A percentile compares a stretch with the other conserved stretches of the same genome.
Conservation (phyloP, 495 filamentous ascomycete genomes). For the Aspergillus kassunensis region DNA sequence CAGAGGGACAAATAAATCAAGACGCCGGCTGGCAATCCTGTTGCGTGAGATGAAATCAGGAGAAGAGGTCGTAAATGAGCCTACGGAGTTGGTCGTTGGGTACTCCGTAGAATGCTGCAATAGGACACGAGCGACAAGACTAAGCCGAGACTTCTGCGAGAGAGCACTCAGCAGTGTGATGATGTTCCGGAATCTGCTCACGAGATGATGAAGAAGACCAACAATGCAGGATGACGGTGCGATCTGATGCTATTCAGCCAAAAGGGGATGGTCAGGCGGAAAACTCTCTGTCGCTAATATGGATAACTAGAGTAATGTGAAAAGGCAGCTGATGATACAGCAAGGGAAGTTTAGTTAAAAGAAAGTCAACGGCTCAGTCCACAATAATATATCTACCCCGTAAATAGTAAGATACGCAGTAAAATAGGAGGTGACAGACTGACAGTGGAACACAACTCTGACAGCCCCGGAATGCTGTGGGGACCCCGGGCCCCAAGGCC, state of each 20-base stretch:
- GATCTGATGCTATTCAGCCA: slow-evolving; percentile 12
- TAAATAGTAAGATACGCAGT: no score
- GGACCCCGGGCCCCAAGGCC: no score
- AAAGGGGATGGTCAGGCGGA: slow-evolving; percentile 23
- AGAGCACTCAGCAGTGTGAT: slow-evolving; percentile 1
- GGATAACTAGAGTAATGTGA: no score
- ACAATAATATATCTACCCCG: no score
- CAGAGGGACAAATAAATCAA: slow-evolving; percentile 7
- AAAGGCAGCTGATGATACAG: no score
- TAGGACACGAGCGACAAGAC: slow-evolving; percentile 2
- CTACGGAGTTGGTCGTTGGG: not conserved
- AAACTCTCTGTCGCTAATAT: no score
- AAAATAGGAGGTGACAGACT: no score
- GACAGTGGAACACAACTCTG: no score
- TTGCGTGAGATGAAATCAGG: slow-evolving; percentile 5
- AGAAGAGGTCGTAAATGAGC: not conserved
- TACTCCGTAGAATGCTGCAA: slow-evolving; percentile 6
- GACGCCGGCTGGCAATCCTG: not conserved
- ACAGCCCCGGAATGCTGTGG: no score
- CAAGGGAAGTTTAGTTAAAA: no score
- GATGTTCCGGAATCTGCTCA: slow-evolving; percentile 13
- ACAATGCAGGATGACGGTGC: slow-evolving; percentile 33
- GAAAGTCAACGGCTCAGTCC: no score
- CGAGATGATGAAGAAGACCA: slow-evolving; percentile 21
- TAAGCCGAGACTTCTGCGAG: not conserved